These are phyloP conservation scores for Corylus heterophylla DNA, from an alignment of 306 rosid genomes.

Conservation along the genomic window DNA sequence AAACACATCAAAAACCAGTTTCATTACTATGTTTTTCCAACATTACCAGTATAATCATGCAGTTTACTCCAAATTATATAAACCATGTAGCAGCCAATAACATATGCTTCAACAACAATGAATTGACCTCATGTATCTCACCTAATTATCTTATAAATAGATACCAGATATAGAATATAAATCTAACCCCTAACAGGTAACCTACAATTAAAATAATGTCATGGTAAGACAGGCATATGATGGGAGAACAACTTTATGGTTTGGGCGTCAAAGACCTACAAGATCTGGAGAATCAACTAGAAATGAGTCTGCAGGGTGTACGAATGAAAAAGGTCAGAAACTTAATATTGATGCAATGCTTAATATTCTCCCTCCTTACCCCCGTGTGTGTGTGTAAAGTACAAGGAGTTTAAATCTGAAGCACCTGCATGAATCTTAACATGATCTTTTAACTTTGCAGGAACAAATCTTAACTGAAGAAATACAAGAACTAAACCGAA, in stretches of 20 bases:
- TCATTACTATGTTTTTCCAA: background rate
- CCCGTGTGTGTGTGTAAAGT: background rate
- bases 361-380: background rate
- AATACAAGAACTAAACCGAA: constrained; percentile 45
- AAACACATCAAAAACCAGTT: background rate
- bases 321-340: constrained; percentile 62
- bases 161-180: background rate
- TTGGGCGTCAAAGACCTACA: constrained; percentile 55
- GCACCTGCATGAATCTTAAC: constrained; percentile 25
- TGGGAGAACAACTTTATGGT: constrained; percentile 69
- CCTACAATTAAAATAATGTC: constrained; percentile 18
- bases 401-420: background rate
- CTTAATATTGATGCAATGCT: constrained; percentile 6
- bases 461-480: constrained; percentile 51
- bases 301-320: constrained; percentile 58
- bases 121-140: background rate
- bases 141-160: background rate
- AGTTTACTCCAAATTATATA: background rate
- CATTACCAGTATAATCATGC: background rate
- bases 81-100: background rate
- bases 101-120: background rate
- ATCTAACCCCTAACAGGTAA: background rate
- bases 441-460: constrained; percentile 38
- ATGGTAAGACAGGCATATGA: constrained; percentile 48
- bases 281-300: constrained; percentile 62